phyloP scores from a whole-genome alignment of 2,329 filamentous ascomycete genomes.

The Diaporthe citriasiana region DNA sequence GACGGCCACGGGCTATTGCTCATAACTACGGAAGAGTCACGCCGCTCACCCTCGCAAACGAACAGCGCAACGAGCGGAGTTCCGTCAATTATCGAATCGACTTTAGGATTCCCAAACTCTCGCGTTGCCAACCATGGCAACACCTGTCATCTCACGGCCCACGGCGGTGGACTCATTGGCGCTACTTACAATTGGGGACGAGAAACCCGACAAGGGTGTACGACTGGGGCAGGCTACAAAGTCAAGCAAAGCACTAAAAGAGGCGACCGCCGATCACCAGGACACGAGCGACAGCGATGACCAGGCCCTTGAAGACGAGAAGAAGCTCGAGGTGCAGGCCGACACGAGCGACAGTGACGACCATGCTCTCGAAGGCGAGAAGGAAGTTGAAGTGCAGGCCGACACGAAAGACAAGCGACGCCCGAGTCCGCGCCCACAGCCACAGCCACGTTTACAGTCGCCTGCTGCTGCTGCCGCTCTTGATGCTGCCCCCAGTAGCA shows the following conservation, averaged over 20 bases:
- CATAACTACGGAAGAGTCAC: constrained; percentile 38
- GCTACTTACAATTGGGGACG: constrained; percentile 8
- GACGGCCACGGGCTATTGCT: constrained; percentile 13
- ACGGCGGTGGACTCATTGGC: constrained; percentile 8
- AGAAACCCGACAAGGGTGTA: not conserved
- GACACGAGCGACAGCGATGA: constrained; percentile 25
- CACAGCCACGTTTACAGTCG: not conserved
- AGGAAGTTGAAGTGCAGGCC: constrained; percentile 22
- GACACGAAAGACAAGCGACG: constrained; percentile 6
- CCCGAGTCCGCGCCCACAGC: constrained; percentile 9
- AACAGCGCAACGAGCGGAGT: not conserved
- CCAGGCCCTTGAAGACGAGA: constrained; percentile 9
- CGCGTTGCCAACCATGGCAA: constrained; percentile 24
- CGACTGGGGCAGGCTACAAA: constrained; percentile 2
- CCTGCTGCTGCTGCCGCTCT: not conserved
- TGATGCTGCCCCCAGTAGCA: not conserved
- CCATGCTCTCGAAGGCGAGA: constrained; percentile 1
- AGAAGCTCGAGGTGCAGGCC: constrained; percentile 11
- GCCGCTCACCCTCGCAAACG: constrained; percentile 7
- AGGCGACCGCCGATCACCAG: constrained; percentile 32
- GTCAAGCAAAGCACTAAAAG: constrained; percentile 4
- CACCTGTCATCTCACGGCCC: constrained; percentile 13
- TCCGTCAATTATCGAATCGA: not conserved
- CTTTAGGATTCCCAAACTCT: not conserved
- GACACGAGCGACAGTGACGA: constrained; percentile 5